Percentiles rank a stretch among this genome's conserved stretches.
Evolutionary conservation across 2,329 filamentous ascomycete genomes (phyloP).

Genomic region (Hypocreales sp.): DNA sequence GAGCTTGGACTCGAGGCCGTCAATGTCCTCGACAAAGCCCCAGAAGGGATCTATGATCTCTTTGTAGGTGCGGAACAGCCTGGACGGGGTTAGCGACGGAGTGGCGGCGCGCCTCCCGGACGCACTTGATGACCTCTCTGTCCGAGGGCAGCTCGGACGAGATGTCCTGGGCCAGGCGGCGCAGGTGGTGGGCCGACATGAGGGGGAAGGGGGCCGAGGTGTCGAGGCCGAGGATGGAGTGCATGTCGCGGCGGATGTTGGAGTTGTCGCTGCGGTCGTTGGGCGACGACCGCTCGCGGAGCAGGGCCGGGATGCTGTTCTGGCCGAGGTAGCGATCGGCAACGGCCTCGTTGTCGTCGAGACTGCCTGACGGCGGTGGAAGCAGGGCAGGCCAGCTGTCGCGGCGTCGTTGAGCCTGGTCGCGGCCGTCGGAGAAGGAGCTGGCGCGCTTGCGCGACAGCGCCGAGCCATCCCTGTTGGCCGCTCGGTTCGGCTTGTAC

Average conservation of each 20-base stretch:
- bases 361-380: conserved; percentile 16
- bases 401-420: conserved; percentile 19
- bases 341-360: conserved; percentile 39
- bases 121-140: conserved; percentile 50
- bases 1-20: conserved; percentile 47
- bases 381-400: conserved; percentile 22
- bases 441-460: conserved; percentile 17
- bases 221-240: conserved; percentile 49
- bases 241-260: conserved; percentile 48
- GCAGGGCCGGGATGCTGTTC: conserved; percentile 51
- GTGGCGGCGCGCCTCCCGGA: conserved; percentile 2
- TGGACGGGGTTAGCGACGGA: conserved; percentile 12
- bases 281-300: conserved; percentile 43
- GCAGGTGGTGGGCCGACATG: conserved; percentile 48
- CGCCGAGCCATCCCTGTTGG: conserved; percentile 17
- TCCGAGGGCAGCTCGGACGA: conserved; percentile 46
- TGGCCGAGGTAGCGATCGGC: conserved; percentile 47
- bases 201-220: conserved; percentile 51
- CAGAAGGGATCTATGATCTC: conserved; percentile 53
- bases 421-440: conserved; percentile 16
- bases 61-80: conserved; percentile 50
- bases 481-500: conserved; percentile 44
- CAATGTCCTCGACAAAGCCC: conserved; percentile 51
- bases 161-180: conserved; percentile 44
- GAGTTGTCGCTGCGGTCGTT: conserved; percentile 34